Conservation (phyloP, 2,329 filamentous ascomycete genomes). For the Arthroderma sp. region DNA sequence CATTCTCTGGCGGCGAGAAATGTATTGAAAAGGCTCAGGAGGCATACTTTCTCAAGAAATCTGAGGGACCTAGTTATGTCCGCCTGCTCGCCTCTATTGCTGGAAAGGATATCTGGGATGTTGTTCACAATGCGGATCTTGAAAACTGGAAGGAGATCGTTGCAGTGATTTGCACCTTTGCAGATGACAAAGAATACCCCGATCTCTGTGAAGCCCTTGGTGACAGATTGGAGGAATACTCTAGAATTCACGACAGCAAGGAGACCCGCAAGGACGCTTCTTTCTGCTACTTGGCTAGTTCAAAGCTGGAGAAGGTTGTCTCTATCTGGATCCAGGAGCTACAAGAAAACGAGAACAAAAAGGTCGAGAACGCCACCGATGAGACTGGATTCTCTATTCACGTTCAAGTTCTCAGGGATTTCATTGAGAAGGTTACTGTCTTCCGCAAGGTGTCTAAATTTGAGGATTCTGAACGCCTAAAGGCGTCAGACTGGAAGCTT, state of each 20-base stretch:
- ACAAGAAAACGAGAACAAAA: conserved; percentile 66
- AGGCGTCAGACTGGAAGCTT: conserved; percentile 77
- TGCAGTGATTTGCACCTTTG: conserved; percentile 91
- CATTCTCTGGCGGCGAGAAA: conserved; percentile 87
- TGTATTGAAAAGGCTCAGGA: conserved; percentile 89
- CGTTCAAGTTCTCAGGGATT: conserved; percentile 72
- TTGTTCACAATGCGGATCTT: conserved; percentile 91
- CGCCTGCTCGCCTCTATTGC: conserved; percentile 84
- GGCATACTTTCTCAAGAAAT: conserved; percentile 75
- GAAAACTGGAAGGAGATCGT: conserved; percentile 94
- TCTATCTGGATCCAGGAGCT: conserved; percentile 87
- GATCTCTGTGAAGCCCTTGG: conserved; percentile 91
- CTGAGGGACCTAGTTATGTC: conserved; percentile 77
- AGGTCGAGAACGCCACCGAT: conserved; percentile 54
- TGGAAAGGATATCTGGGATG: conserved; percentile 93
- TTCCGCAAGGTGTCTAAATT: conserved; percentile 94
- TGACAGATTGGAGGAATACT: conserved; percentile 69
- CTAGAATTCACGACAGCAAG: conserved; percentile 43
- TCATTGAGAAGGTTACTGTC: conserved; percentile 96
- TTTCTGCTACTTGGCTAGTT: conserved; percentile 91
- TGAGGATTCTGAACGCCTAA: conserved; percentile 59
- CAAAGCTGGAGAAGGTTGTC: conserved; percentile 94
- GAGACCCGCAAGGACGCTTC: conserved; percentile 69
- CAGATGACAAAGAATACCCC: conserved; percentile 78
- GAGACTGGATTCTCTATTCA: conserved; percentile 88